Evolutionary conservation across 208 protist genomes (phyloP).

Genomic region (Trichomonas tenax): DNA sequence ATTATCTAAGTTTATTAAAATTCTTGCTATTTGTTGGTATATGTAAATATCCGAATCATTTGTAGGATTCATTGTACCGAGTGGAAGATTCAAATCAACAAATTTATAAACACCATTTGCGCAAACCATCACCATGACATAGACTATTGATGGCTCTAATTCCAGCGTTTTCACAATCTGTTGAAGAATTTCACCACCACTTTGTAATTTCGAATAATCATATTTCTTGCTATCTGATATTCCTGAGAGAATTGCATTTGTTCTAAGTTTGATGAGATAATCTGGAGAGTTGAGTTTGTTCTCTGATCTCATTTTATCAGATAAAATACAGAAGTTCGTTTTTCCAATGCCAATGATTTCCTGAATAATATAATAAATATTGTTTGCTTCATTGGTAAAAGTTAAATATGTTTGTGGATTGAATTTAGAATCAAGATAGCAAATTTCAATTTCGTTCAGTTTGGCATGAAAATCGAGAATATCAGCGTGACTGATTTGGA

Average conservation of each 20-base stretch:
- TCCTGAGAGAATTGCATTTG: neutral
- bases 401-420: neutral
- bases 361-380: neutral
- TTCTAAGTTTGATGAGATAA: neutral
- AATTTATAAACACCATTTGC: neutral
- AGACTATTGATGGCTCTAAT: neutral
- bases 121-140: neutral
- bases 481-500: neutral
- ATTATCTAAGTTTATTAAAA: neutral
- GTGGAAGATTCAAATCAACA: neutral
- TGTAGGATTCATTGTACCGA: neutral
- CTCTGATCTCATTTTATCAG: neutral
- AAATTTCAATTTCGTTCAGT: neutral
- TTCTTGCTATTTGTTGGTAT: neutral
- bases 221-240: neutral
- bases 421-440: neutral
- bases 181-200: neutral
- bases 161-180: neutral
- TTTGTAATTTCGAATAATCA: neutral
- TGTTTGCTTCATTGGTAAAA: neutral
- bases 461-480: neutral
- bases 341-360: neutral
- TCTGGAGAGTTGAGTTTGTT: neutral
- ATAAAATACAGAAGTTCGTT: neutral
- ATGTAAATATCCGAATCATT: neutral